These are phyloP conservation scores for Solanum megistacrolobum DNA, from an alignment of 257 asterid species.

Conservation along the genomic window DNA sequence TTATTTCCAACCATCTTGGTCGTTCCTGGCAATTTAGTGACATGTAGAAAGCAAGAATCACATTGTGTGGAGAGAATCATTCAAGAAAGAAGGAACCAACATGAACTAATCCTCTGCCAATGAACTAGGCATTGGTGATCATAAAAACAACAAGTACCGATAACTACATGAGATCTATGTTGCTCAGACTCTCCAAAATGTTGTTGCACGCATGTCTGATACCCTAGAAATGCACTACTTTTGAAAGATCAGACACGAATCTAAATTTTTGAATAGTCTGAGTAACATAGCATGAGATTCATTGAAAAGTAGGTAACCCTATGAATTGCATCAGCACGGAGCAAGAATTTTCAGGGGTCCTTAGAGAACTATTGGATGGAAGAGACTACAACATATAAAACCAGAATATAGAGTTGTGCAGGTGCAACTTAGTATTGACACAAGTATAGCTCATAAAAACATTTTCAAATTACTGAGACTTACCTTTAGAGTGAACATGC, in stretches of 20 bases:
- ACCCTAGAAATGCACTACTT: background rate
- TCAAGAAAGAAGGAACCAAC: background rate
- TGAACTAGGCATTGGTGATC: background rate
- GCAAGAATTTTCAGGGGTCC: background rate
- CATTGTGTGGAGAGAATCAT: background rate
- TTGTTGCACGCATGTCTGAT: background rate
- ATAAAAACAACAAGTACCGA: background rate
- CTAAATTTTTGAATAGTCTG: background rate
- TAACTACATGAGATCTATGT: background rate
- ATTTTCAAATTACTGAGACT: background rate
- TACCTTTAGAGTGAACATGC: conserved; percentile 82
- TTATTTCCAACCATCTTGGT: conserved; percentile 82
- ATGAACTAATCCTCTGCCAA: background rate
- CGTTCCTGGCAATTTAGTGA: conserved; percentile 45
- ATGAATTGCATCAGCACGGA: background rate
- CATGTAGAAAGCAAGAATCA: background rate
- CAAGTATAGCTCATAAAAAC: background rate
- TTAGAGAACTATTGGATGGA: background rate
- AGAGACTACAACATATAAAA: background rate
- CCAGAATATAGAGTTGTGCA: background rate
- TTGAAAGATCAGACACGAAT: background rate
- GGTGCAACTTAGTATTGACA: background rate
- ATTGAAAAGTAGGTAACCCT: background rate
- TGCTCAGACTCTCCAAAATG: background rate
- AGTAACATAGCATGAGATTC: background rate